phyloP scores from a whole-genome alignment of 805 yeast species.

The Yamadazyma olivae region DNA sequence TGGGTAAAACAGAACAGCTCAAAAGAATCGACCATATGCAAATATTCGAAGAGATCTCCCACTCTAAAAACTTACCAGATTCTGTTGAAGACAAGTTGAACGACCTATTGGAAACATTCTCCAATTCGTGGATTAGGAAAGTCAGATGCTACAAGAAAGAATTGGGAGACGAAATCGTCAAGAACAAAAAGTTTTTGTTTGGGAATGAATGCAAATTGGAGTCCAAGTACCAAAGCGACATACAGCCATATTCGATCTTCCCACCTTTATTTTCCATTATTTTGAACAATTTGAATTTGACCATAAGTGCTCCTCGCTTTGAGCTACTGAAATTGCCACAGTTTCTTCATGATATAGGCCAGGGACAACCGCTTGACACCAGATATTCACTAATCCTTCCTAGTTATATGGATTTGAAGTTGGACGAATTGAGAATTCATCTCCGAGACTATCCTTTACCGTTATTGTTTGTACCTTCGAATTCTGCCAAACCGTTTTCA shows the following conservation, averaged over 20 bases:
- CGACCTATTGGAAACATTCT: constrained; percentile 43
- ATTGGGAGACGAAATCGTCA: constrained; percentile 37
- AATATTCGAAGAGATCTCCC: constrained; percentile 17
- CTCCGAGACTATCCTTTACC: constrained; percentile 88
- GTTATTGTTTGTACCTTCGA: constrained; percentile 65
- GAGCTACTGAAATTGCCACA: constrained; percentile 42
- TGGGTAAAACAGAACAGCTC: constrained; percentile 38
- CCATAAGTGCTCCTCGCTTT: constrained; percentile 25
- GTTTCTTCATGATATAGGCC: constrained; percentile 72
- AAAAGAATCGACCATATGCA: constrained; percentile 30
- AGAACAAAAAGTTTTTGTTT: constrained; percentile 30
- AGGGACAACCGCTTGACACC: constrained; percentile 75
- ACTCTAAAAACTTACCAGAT: neutral
- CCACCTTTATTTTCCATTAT: constrained; percentile 35
- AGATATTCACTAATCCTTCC: constrained; percentile 70
- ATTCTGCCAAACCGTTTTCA: constrained; percentile 2
- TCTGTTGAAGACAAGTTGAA: constrained; percentile 9
- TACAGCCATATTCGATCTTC: constrained; percentile 26
- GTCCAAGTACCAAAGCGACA: constrained; percentile 15
- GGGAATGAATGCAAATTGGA: constrained; percentile 29
- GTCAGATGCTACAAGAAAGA: constrained; percentile 44
- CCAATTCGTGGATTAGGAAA: constrained; percentile 70
- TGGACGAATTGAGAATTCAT: constrained; percentile 65
- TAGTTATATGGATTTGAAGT: constrained; percentile 48
- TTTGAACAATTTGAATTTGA: constrained; percentile 24